Evolutionary conservation across 768 basidiomycete species (phyloP).

Genomic region (Sporobolomyces phaffii): DNA sequence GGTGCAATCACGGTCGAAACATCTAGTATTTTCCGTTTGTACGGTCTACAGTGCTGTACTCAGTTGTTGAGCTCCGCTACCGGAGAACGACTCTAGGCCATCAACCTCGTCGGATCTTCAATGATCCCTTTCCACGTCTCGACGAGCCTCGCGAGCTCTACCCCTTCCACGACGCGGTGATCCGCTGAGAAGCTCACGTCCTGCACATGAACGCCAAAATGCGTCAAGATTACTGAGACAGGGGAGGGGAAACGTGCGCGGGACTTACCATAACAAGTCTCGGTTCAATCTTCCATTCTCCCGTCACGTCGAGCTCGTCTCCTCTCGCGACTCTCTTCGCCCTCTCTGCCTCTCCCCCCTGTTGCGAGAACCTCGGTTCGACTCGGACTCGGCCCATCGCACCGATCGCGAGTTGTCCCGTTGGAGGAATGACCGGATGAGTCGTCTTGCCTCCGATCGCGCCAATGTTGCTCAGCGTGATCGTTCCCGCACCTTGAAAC

Average conservation of each 20-base stretch:
- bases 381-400: slow-evolving; percentile 65
- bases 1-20: no score
- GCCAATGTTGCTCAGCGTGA: slow-evolving; percentile 77
- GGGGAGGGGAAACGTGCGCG: background rate
- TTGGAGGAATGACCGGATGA: slow-evolving; percentile 68
- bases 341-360: background rate
- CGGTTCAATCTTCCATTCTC: slow-evolving; percentile 59
- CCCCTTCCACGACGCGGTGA: slow-evolving; percentile 80
- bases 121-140: slow-evolving; percentile 77
- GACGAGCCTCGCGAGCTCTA: slow-evolving; percentile 66
- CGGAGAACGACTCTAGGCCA: no score
- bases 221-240: no score
- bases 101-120: slow-evolving; percentile 54
- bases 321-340: no score
- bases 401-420: slow-evolving; percentile 78
- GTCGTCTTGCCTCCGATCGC: slow-evolving; percentile 67
- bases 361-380: slow-evolving; percentile 24
- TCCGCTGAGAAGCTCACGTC: slow-evolving; percentile 78
- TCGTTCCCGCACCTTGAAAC: slow-evolving; percentile 52
- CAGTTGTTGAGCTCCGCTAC: no score
- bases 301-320: slow-evolving; percentile 44
- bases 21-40: no score
- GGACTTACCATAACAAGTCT: slow-evolving; percentile 39
- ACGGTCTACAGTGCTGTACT: no score
- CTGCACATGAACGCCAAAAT: background rate